Base-by-base conservation (phyloP, 345 rosid species). In the Eutrema japonicum region DNA sequence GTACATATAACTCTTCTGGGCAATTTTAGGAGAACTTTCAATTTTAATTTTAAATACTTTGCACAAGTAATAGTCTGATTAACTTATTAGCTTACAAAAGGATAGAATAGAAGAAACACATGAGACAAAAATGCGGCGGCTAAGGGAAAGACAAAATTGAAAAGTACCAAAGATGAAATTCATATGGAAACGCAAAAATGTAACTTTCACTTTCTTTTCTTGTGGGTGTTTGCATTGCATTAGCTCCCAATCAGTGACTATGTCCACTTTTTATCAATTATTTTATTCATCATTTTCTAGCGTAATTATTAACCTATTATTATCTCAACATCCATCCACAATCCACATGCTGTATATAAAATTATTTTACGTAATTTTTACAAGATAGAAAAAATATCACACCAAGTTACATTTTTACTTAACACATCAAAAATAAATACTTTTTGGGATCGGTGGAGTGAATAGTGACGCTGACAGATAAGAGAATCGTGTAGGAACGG, bases 181-280 rank as follows among this genome's bases (percentile, higher is more conserved):
- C 26, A 50, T 35, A 22, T 12, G 47, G 38, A 65, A 40, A 30
- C 16, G 62, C 51, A 67, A 38, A 50, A 51, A 66, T 9, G 37
- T 37, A 65, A 65, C 35, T 48, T 36, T 65, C 51, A 40, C 6
- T 41, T 6, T 52, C 61, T n/a, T 52, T 38, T 66, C 29, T 52
- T 40, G 14, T 40, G 59, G 40, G 47, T 52, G 50, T 52, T 14
- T 13, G 18, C 29, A 27, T 40, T n/a, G 29, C 71, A 51, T 50
- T 51, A 66, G 71, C 71, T 40, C 46, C 40, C 51, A 67, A 67
- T 67, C 62, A 67, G 41, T 67, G 62, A 53, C 42, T 10, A 41
- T 2, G 40, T 38, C 26, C 6, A 66, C 14, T 37, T 10, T 37
- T 38, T 14, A 58, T 22, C 65, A n/a, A 8, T 8, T 38, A 51